Conservation (phyloP, 2,329 filamentous ascomycete genomes). For the Leptographium lundbergii region DNA sequence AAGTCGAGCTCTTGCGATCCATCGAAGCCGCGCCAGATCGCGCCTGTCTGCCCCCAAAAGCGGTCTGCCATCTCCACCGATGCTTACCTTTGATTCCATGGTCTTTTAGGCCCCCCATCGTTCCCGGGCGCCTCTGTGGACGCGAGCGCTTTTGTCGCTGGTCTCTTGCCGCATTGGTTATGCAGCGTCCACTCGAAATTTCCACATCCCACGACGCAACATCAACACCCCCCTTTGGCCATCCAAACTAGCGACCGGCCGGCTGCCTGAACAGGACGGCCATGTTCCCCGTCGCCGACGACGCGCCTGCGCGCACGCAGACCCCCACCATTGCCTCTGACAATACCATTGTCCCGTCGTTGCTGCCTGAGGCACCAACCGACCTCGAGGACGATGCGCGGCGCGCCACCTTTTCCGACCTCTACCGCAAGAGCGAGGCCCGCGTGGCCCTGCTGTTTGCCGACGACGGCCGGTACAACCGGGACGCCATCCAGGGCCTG, state of each 20-base stretch:
- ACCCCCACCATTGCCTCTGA: slow-evolving; percentile 30
- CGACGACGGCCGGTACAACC: slow-evolving; percentile 40
- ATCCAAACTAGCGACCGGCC: background rate
- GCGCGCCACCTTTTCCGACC: slow-evolving; percentile 61
- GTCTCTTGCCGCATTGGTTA: slow-evolving; percentile 8
- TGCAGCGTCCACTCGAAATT: slow-evolving; percentile 5
- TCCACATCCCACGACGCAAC: slow-evolving; percentile 13
- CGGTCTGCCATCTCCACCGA: slow-evolving; percentile 36
- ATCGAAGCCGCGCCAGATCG: slow-evolving; percentile 36
- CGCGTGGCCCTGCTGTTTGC: slow-evolving; percentile 66
- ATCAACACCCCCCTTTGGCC: slow-evolving; percentile 1
- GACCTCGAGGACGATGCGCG: slow-evolving; percentile 57
- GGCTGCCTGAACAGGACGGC: slow-evolving; percentile 27
- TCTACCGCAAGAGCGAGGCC: slow-evolving; percentile 66
- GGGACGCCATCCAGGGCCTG: slow-evolving; percentile 40
- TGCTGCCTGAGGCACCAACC: slow-evolving; percentile 47
- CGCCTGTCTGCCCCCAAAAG: slow-evolving; percentile 27
- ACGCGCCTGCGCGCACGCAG: slow-evolving; percentile 39
- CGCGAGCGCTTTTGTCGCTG: slow-evolving; percentile 26
- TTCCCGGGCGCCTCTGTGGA: slow-evolving; percentile 33
- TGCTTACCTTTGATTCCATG: slow-evolving; percentile 36
- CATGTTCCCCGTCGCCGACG: slow-evolving; percentile 47
- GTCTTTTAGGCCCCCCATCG: slow-evolving; percentile 32
- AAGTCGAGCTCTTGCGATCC: slow-evolving; percentile 34
- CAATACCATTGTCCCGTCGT: slow-evolving; percentile 27